These are phyloP conservation scores for Boletus tomentosulus DNA, from an alignment of 768 basidiomycete species.

Conservation along the genomic window DNA sequence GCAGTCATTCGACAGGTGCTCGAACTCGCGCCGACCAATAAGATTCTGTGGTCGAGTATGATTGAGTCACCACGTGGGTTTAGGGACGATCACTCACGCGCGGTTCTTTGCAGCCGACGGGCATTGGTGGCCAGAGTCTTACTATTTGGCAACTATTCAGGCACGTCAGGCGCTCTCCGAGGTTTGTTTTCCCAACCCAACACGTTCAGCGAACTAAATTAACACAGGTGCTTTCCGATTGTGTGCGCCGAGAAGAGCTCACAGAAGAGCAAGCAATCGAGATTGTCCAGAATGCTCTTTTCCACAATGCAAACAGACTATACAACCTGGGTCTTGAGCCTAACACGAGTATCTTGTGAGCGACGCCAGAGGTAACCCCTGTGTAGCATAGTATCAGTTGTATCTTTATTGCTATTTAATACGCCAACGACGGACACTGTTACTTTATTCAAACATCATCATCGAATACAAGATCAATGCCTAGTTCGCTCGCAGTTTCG, in stretches of 20 bases:
- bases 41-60: constrained; percentile 79
- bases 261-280: constrained; percentile 49
- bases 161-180: constrained; percentile 58
- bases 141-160: constrained; percentile 63
- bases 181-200: constrained; percentile 32
- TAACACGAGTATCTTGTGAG: constrained; percentile 3
- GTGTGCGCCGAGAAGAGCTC: constrained; percentile 46
- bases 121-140: constrained; percentile 69
- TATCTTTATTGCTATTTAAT: neutral
- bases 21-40: constrained; percentile 72
- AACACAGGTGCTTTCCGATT: constrained; percentile 52
- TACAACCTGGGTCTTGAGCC: constrained; percentile 53
- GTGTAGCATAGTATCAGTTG: neutral
- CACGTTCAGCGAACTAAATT: constrained; percentile 43
- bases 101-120: constrained; percentile 15
- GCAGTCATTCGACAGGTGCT: constrained; percentile 56
- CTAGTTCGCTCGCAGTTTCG: constrained; percentile 45
- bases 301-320: constrained; percentile 61
- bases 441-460: neutral
- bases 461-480: constrained; percentile 53
- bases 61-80: neutral
- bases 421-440: neutral
- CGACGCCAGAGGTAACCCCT: neutral
- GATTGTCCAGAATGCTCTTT: constrained; percentile 55
- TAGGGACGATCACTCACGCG: neutral